A percentile compares a stretch with the other conserved stretches of the same genome.
phyloP scores from a whole-genome alignment of 75 land plant species.

The Selaginella moellendorffii region DNA sequence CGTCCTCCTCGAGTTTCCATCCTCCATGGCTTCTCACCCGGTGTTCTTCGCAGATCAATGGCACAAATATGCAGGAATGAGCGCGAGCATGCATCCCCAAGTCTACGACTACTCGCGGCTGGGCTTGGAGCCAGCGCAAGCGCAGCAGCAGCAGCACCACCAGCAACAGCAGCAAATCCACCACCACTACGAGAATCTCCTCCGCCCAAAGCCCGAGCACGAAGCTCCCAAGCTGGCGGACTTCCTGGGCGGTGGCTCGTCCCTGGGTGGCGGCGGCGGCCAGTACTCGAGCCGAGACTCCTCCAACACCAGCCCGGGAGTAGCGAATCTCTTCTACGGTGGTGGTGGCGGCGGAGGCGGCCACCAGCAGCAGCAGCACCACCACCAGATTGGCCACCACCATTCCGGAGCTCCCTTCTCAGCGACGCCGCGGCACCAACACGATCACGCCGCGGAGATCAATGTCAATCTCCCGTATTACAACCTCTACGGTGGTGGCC shows the following conservation, averaged over 20 bases:
- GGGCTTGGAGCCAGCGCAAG: slow-evolving; percentile 1
- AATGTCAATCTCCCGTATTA: slow-evolving; percentile 19
- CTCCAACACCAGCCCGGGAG: slow-evolving; percentile 36
- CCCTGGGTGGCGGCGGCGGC: slow-evolving; percentile 23
- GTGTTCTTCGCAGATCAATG: slow-evolving; percentile 11
- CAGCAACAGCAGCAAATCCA: background rate
- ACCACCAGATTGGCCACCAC: no score
- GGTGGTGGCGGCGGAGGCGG: no score
- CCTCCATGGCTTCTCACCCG: no score
- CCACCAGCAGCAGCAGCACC: slow-evolving; percentile 1
- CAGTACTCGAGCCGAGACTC: slow-evolving; percentile 24
- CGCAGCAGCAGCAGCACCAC: slow-evolving; percentile 1
- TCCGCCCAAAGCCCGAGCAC: slow-evolving; percentile 23
- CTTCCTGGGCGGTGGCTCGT: slow-evolving; percentile 45
- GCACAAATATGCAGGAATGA: background rate
- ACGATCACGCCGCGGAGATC: background rate
- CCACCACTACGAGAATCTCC: slow-evolving; percentile 19
- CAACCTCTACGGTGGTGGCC: slow-evolving; percentile 7
- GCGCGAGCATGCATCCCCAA: background rate
- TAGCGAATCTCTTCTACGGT: slow-evolving; percentile 35
- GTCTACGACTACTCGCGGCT: background rate
- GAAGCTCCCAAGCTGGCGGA: slow-evolving; percentile 55
- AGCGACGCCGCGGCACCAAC: background rate
- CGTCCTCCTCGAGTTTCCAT: no score
- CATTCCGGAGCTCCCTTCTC: background rate